These are phyloP conservation scores for Ramaria sp. DNA, from an alignment of 768 basidiomycete genomes.

Conservation along the genomic window DNA sequence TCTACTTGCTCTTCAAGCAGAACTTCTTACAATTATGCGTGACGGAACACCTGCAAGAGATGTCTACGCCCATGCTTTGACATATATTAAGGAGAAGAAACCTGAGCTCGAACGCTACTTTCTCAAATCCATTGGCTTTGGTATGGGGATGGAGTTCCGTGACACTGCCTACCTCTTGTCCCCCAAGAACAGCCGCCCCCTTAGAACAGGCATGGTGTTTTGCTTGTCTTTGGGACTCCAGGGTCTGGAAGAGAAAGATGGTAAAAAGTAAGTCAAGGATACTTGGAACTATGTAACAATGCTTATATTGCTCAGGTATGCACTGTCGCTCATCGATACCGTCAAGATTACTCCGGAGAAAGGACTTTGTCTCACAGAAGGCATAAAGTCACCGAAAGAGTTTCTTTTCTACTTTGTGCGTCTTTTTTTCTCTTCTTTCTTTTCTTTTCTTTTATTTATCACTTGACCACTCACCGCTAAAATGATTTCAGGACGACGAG, in stretches of 20 bases:
- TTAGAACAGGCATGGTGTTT: slow-evolving; percentile 78
- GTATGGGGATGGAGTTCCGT: slow-evolving; percentile 90
- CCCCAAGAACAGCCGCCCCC: slow-evolving; percentile 58
- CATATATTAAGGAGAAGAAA: slow-evolving; percentile 63
- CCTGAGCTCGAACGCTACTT: slow-evolving; percentile 78
- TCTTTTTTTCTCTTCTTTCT: neutral
- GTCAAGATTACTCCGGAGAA: slow-evolving; percentile 62
- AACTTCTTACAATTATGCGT: slow-evolving; percentile 64
- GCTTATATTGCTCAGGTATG: slow-evolving; percentile 44
- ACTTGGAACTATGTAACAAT: neutral
- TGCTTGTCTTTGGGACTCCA: slow-evolving; percentile 79
- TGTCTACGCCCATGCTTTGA: slow-evolving; percentile 65
- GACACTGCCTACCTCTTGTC: slow-evolving; percentile 79
- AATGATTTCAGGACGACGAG: slow-evolving; percentile 34
- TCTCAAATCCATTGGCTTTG: slow-evolving; percentile 84
- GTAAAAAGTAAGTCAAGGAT: slow-evolving; percentile 52
- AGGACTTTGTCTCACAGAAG: slow-evolving; percentile 67
- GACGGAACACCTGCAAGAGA: slow-evolving; percentile 71
- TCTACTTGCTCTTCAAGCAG: slow-evolving; percentile 66
- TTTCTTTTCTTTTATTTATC: too few species aligned
- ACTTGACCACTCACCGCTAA: too few species aligned
- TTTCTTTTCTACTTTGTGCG: slow-evolving; percentile 60
- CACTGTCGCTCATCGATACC: slow-evolving; percentile 82
- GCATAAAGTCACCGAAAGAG: slow-evolving; percentile 74
- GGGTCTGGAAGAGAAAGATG: slow-evolving; percentile 64